Evolutionary conservation across 495 filamentous ascomycete genomes (phyloP), one percentile per base, ranked within the genome.

Genomic region (Penicillium fimorum): DNA sequence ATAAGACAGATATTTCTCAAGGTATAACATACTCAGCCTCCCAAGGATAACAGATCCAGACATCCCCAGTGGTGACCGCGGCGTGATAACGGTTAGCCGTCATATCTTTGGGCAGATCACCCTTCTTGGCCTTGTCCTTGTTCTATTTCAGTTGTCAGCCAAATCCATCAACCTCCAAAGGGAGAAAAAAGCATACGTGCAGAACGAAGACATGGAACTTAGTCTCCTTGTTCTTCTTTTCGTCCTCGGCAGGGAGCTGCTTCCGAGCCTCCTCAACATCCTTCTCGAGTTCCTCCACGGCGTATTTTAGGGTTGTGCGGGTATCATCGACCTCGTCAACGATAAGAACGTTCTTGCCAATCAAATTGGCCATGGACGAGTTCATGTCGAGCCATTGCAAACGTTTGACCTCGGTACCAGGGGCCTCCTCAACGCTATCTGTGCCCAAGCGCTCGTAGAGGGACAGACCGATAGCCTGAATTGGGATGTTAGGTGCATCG

Each of bases 41-140:
- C 94, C 94, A 98, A n/a, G 94, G 94, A 73, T 99, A 99, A 79
- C 90, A 94, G 68, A 97, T 97, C 94, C 94, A 99, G 53, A 91
- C 87, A 76, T 99, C 93, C 22, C 81, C 82, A 20, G 93, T 90
- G 30, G 94, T 97, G 63, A 86, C 78, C 13, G 94, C 89, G 22
- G 94, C 94, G 54, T 91, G 70, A 74, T 99, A 99, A 62, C 87
- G 35, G 54, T 88, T 75, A 20, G 81, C 76, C 66, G 91, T 80
- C 85, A 96, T 90, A 12, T 89, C 84, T n/a, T 83, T 62, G 13
- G 95, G 92, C 47, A 99, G 78, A 37, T 75, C 66, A 51, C 94
- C 94, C 79, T 96, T 96, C 85, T 98, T 98, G 44, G 71, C 58
- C 82, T 98, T 98, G 73, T 96, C 84, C 82, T 96, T 96, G 79